Conservation (phyloP, 306 rosid species). For the Echinosophora koreensis region DNA sequence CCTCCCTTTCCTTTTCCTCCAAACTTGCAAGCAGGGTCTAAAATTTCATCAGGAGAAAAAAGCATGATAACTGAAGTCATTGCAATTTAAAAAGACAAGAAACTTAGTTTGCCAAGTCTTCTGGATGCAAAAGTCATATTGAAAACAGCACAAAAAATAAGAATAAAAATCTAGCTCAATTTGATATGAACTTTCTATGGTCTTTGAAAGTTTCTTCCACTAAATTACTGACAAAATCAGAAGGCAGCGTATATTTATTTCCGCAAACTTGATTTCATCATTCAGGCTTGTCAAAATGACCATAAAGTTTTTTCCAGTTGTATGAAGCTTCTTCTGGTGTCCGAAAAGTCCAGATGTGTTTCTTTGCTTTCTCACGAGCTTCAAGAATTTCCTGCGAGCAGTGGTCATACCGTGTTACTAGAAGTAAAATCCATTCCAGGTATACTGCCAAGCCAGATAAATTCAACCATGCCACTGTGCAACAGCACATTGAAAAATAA, state of each 20-base stretch:
- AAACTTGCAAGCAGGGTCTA: neutral
- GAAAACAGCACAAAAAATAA: constrained; percentile 13
- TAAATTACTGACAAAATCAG: neutral
- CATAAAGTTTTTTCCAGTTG: constrained; percentile 63
- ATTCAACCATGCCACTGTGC: neutral
- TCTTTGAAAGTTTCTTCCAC: neutral
- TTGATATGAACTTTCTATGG: constrained; percentile 23
- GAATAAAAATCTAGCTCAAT: constrained; percentile 30
- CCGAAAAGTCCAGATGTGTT: constrained; percentile 81
- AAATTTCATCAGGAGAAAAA: neutral
- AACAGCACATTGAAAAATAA: constrained; percentile 5
- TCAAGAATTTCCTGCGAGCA: constrained; percentile 82
- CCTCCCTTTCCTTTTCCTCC: no score
- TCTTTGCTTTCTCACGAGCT: constrained; percentile 64
- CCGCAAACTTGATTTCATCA: constrained; percentile 32
- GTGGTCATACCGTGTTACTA: constrained; percentile 35
- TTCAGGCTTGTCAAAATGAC: constrained; percentile 71
- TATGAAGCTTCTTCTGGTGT: constrained; percentile 77
- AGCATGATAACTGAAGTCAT: neutral
- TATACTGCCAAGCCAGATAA: neutral
- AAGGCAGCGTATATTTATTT: neutral
- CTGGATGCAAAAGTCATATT: constrained; percentile 21
- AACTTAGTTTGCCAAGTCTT: constrained; percentile 12
- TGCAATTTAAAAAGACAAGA: constrained; percentile 15
- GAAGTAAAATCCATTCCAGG: neutral